Base-by-base conservation (phyloP, 1,139 yeast genomes). In the Entelexis sorbosivorans region DNA sequence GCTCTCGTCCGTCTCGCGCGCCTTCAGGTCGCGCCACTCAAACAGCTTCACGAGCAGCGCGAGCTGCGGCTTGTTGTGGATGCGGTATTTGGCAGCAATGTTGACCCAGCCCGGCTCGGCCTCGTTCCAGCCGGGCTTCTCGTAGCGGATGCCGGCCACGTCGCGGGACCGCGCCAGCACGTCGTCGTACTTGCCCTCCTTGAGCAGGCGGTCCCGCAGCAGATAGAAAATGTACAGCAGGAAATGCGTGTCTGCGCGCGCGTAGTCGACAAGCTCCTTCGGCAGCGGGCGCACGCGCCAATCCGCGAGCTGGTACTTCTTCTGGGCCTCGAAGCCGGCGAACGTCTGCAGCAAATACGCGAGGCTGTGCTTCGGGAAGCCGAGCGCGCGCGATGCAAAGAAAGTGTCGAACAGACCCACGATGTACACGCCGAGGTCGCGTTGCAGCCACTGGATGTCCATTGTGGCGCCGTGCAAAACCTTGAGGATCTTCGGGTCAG, bases 391-490 rank as follows among this genome's bases (percentile, higher is more conserved):
- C 0, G 96, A 78, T 0, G 98, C 98, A 68, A 83, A 91, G 65
- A 76, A 89, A 0, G 98, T 93, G 65, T 93, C 99, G 65, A 93
- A 91, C 28, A 93, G 68, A 38, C 93, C 78, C 8, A 91, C 98
- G 22, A 93, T 71, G 61, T 93, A 93, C 14, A 93, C 69, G 0
- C 99, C 99, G 58, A 93, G 74, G 64, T 93, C 98, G 59, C 98
- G 74, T 68, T 93, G 99, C 40, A 93, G 72, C 99, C 99, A 93
- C 47, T 87, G 82, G 10, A 91, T 84, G 71, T 93, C 99, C 95
- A 88, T 88, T 58, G 80, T 82, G 0, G 98, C 96, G 57, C 99
- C 98, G 64, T 93, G 99, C 59, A 93, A 78, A 0, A 93, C 94
- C 64, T 93, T 93, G 35, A 87, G 71, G 34, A 89, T 80, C 5